phyloP scores from a whole-genome alignment of 495 filamentous ascomycete species.

The Coniosporium apollinis region DNA sequence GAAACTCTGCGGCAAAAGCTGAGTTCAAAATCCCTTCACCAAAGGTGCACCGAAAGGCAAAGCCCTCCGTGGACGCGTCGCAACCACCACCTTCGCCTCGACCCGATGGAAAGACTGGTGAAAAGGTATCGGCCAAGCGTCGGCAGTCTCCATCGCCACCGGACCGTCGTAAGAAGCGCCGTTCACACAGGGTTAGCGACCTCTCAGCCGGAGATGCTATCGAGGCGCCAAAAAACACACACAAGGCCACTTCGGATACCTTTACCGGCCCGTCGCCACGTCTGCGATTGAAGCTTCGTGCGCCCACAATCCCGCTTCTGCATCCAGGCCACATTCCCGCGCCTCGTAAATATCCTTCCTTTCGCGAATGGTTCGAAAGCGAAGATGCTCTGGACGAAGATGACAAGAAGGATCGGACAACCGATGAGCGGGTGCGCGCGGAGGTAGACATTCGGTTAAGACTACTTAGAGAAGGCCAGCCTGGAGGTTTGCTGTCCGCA shows the following conservation, averaged over 20 bases:
- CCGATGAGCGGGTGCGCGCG: conserved; percentile 38
- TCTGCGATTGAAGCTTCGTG: conserved; percentile 32
- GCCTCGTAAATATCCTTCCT: conserved; percentile 31
- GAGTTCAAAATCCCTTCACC: too few species aligned
- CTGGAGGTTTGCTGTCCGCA: conserved; percentile 56
- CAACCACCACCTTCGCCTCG: too few species aligned
- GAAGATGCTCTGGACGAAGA: conserved; percentile 28
- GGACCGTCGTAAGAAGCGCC: too few species aligned
- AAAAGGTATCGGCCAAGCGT: too few species aligned
- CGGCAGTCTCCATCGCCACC: too few species aligned
- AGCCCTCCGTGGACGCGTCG: too few species aligned
- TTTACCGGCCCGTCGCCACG: neutral
- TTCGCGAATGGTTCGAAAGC: conserved; percentile 39
- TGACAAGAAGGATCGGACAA: conserved; percentile 24
- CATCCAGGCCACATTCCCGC: conserved; percentile 34
- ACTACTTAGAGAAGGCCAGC: conserved; percentile 51
- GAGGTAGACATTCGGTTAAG: conserved; percentile 40
- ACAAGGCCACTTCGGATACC: neutral
- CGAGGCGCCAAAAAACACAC: too few species aligned
- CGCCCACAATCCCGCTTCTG: conserved; percentile 32
- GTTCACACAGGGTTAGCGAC: too few species aligned
- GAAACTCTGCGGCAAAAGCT: too few species aligned
- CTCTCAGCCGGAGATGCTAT: too few species aligned
- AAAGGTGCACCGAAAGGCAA: too few species aligned
- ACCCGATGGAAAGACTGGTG: too few species aligned